Evolutionary conservation across 306 rosid genomes (phyloP).

Genomic region (Cucurbita ficifolia): DNA sequence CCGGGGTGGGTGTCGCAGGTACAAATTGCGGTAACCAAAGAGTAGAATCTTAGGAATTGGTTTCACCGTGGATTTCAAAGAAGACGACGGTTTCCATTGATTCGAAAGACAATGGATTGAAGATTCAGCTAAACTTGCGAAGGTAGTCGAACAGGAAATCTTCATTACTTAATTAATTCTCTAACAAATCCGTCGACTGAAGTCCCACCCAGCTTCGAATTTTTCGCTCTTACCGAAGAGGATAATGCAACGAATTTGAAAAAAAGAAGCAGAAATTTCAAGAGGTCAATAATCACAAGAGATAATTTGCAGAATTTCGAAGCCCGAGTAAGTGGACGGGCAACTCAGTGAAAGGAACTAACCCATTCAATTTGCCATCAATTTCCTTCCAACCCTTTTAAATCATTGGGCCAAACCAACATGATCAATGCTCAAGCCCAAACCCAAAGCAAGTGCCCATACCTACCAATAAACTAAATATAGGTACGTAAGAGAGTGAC

Average conservation of each 20-base stretch:
- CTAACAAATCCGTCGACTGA: background rate
- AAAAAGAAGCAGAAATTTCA: background rate
- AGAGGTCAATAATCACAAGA: background rate
- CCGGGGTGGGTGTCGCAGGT: background rate
- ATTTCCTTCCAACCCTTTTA: background rate
- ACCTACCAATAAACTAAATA: no score
- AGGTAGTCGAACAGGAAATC: background rate
- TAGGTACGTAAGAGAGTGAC: no score
- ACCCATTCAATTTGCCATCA: background rate
- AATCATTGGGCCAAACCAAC: background rate
- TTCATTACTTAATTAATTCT: background rate
- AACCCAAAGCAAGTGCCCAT: background rate
- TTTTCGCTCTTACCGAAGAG: background rate
- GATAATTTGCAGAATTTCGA: background rate
- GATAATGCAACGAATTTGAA: background rate
- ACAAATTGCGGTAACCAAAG: conserved; percentile 8
- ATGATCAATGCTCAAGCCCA: background rate
- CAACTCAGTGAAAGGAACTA: background rate
- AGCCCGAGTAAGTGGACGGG: background rate
- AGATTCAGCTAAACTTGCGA: conserved; percentile 15
- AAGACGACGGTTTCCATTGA: conserved; percentile 17
- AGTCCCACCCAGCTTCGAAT: background rate
- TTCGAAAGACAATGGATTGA: conserved; percentile 16
- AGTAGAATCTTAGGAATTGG: conserved; percentile 23
- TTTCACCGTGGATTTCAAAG: conserved; percentile 14